Evolutionary conservation across 768 basidiomycete genomes (phyloP), one percentile per base, ranked within the genome.

Genomic region (Russula ochroleuca): DNA sequence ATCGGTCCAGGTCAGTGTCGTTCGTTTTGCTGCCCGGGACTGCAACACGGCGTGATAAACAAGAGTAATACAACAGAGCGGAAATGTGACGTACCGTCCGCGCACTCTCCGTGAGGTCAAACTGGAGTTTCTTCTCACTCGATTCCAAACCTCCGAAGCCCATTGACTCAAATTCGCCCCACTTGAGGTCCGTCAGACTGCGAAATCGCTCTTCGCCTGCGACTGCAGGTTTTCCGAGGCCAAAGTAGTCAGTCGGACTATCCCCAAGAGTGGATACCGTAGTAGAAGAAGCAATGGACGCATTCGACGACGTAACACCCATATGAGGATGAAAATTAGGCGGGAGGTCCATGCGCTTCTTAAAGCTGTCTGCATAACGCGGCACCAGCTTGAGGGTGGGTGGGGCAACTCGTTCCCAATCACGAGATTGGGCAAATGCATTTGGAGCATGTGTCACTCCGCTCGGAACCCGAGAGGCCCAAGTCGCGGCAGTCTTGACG

Each of bases 71-170:
- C 23, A 2, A 45, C 23, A 35, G 3, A n/a, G 15, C 19, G 13
- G 66, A 64, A 78, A 66, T 68, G 80, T 49, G 14, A 70, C 86
- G 68, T 59, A 83, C 85, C 72, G 79, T 81, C 65, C 92, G 80
- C 28, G 94, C 94, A 61, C 86, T 81, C 76, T 98, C 97, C 0
- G 87, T 95, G 66, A 98, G 74, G 73, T 98, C 95, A 73, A 99
- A 98, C 71, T 93, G 85, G 37, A 98, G 79, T 74, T 90, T 90
- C 75, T 85, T 89, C 67, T 84, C 80, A 51, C 78, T 75, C 54
- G 71, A 71, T 31, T 76, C 81, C 35, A 80, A 71, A 17, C 77
- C 78, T 8, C 83, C 83, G 66, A 98, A 97, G 0, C 94, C 94
- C 75, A 85, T 80, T 43, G 81, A 76, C 78, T 95, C 92, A 70